Base-by-base conservation (phyloP, 2,329 filamentous ascomycete species). In the Ceratocystis ficicola region DNA sequence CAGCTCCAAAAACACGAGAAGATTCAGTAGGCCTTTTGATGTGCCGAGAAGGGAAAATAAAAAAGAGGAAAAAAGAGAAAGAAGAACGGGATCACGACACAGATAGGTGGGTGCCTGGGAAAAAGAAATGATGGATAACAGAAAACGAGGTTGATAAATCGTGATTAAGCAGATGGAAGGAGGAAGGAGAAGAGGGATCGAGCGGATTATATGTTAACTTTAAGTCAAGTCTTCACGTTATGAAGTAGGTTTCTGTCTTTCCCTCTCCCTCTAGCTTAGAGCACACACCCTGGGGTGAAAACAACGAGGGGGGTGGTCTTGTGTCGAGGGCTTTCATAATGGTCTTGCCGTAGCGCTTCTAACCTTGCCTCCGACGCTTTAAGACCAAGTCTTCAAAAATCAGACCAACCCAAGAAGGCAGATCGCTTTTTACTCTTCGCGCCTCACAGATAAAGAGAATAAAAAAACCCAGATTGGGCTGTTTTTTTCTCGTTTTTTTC, bases 161-260 rank as follows among this genome's bases (percentile, higher is more conserved):
- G 15, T 63, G 61, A 63, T 50, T 30, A 46, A 48, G 61, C 30
- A 63, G 61, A 48, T 48, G 32, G 41, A 63, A 48, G 61, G 25
- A 63, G 61, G 61, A 63, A 63, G 61, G 28, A 32, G 25, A 63
- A 48, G 61, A 63, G 61, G 61, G 32, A 63, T 48, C 25, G 44
- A 30, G 25, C 48, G 61, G 61, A 63, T 63, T 63, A 63, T 63
- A 63, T 63, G 61, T 63, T 63, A 63, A 63, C 61, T 63, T 46
- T 63, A 63, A 63, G 36, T 63, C 22, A 46, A 62, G 20, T 62
- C 36, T 48, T 50, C 55, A 59, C 32, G 28, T 25, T 59, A 25
- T 15, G 48, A 52, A 52, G 48, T 25, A 32, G 55, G 12, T 25
- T 17, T 30, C 12, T 32, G 55, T 59, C 55, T 59, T 59, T 59